Percentiles rank a stretch among this genome's conserved stretches.
Evolutionary conservation across 1,284 basidiomycete species (phyloP).

Genomic region (Malassezia dermatis): DNA sequence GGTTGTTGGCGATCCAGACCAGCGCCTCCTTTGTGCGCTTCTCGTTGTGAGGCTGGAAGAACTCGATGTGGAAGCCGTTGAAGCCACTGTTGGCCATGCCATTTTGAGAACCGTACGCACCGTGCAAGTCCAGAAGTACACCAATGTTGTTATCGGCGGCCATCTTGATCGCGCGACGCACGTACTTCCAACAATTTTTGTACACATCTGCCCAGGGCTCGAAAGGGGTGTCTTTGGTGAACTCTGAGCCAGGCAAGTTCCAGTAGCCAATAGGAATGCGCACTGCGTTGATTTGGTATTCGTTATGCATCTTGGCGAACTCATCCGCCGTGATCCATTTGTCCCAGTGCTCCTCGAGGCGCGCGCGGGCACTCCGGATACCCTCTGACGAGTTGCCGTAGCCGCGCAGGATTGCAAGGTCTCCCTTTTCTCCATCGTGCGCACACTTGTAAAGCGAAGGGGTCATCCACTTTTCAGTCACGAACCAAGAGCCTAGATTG

Average conservation of each 20-base stretch:
- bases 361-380: slow-evolving; percentile 49
- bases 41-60: slow-evolving; percentile 52
- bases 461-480: slow-evolving; percentile 68
- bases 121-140: slow-evolving; percentile 65
- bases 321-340: slow-evolving; percentile 58
- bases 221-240: slow-evolving; percentile 55
- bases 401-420: slow-evolving; percentile 50
- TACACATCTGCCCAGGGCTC: slow-evolving; percentile 58
- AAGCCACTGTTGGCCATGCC: slow-evolving; percentile 63
- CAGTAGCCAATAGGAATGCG: slow-evolving; percentile 48
- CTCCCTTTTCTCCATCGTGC: slow-evolving; percentile 53
- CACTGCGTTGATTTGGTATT: slow-evolving; percentile 48
- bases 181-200: slow-evolving; percentile 55
- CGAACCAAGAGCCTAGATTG: slow-evolving; percentile 51
- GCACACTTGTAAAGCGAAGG: slow-evolving; percentile 61
- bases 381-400: slow-evolving; percentile 54
- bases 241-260: slow-evolving; percentile 48
- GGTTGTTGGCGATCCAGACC: slow-evolving; percentile 55
- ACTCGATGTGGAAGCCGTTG: slow-evolving; percentile 57
- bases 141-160: slow-evolving; percentile 59
- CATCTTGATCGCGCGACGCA: slow-evolving; percentile 60
- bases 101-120: slow-evolving; percentile 58
- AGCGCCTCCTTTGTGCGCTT: slow-evolving; percentile 58
- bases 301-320: slow-evolving; percentile 43
- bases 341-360: slow-evolving; percentile 66